Evolutionary conservation across 805 yeast species (phyloP).

Genomic region (Wickerhamomyces hampshirensis): DNA sequence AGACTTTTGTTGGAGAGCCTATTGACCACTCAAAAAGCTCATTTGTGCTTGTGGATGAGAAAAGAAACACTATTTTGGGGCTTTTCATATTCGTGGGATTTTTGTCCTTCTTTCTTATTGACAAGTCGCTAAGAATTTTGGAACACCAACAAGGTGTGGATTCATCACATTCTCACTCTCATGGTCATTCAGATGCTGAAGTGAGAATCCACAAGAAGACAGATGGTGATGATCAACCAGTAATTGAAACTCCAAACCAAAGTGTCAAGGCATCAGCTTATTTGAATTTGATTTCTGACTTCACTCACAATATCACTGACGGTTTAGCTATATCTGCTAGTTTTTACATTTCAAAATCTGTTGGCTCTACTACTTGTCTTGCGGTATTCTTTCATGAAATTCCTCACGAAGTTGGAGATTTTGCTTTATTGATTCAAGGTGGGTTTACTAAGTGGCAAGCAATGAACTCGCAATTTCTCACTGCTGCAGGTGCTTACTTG

Average conservation of each 20-base stretch:
- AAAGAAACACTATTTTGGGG: slow-evolving; percentile 45
- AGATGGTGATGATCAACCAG: slow-evolving; percentile 25
- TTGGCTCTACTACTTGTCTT: slow-evolving; percentile 64
- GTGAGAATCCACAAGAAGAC: slow-evolving; percentile 19
- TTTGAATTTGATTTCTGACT: slow-evolving; percentile 63
- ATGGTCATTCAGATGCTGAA: slow-evolving; percentile 11
- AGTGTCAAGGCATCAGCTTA: slow-evolving; percentile 45
- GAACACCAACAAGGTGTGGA: slow-evolving; percentile 30
- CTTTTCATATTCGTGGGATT: slow-evolving; percentile 58
- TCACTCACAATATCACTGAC: slow-evolving; percentile 71
- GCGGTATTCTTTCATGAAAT: slow-evolving; percentile 75
- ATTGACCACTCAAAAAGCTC: slow-evolving; percentile 34
- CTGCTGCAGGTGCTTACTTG: slow-evolving; percentile 58
- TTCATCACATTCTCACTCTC: slow-evolving; percentile 28
- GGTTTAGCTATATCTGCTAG: slow-evolving; percentile 73
- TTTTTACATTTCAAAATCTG: slow-evolving; percentile 52
- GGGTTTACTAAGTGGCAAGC: slow-evolving; percentile 67
- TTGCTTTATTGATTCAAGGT: slow-evolving; percentile 63
- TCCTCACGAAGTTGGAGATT: slow-evolving; percentile 81
- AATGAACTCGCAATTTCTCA: slow-evolving; percentile 58
- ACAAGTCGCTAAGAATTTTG: slow-evolving; percentile 51
- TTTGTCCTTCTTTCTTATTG: slow-evolving; percentile 53
- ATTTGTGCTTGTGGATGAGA: slow-evolving; percentile 48
- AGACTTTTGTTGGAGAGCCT: slow-evolving; percentile 52
- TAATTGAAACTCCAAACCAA: slow-evolving; percentile 31